Evolutionary conservation across 306 rosid genomes (phyloP).

Genomic region (Carpinus fangiana): DNA sequence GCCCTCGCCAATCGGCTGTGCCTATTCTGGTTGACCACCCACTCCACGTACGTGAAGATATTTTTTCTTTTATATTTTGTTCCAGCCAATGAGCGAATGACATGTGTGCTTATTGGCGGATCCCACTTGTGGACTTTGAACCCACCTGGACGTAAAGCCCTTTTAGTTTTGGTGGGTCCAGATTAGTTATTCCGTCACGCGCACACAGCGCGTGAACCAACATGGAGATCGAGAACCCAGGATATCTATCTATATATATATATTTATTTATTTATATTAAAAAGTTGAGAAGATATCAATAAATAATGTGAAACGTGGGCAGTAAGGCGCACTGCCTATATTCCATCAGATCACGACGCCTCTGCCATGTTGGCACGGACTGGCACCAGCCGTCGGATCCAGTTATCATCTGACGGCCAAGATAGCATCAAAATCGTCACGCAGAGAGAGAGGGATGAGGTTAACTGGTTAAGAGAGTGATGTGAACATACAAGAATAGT

Average conservation of each 20-base stretch:
- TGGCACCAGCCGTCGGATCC: constrained; percentile 29
- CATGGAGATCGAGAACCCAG: not conserved
- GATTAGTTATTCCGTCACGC: constrained; percentile 6
- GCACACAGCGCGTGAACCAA: not conserved
- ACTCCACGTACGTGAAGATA: not conserved
- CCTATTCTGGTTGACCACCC: not conserved
- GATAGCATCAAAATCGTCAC: not conserved
- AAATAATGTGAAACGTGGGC: constrained; percentile 38
- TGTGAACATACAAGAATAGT: constrained; percentile 5
- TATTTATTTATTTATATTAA: no score
- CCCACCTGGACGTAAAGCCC: not conserved
- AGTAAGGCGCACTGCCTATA: constrained; percentile 33
- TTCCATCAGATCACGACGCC: constrained; percentile 38
- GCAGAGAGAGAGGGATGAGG: constrained; percentile 13
- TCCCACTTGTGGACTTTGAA: not conserved
- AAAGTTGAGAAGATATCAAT: constrained; percentile 13
- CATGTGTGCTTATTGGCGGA: not conserved
- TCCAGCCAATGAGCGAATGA: not conserved
- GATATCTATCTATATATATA: no score
- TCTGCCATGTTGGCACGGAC: constrained; percentile 50
- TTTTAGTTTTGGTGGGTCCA: not conserved
- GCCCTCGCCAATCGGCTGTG: no score
- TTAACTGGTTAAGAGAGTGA: constrained; percentile 29
- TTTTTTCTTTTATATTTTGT: not conserved
- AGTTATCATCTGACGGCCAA: constrained; percentile 6